These are phyloP conservation scores for Hypoxylon fuscum DNA, from an alignment of 495 filamentous ascomycete genomes.

Conservation along the genomic window DNA sequence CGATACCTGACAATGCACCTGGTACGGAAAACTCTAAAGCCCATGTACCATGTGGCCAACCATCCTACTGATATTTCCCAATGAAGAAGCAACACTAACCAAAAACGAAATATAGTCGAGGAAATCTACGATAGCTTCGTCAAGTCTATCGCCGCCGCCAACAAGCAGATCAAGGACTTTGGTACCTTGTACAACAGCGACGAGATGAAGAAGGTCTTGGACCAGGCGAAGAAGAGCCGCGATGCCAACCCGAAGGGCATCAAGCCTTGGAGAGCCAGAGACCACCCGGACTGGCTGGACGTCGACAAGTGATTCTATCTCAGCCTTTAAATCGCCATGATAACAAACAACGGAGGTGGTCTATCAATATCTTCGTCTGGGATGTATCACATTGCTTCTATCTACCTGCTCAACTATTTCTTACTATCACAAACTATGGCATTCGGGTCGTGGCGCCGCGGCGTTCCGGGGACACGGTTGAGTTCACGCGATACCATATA, in stretches of 20 bases:
- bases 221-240: conserved; percentile 54
- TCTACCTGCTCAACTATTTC: no score
- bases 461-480: no score
- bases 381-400: no score
- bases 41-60: conserved; percentile 37
- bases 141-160: conserved; percentile 48
- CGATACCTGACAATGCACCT: conserved; percentile 51
- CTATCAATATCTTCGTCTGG: no score
- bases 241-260: conserved; percentile 57
- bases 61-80: not conserved
- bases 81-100: conserved; percentile 5
- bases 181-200: conserved; percentile 47
- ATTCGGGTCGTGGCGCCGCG: no score
- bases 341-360: not conserved
- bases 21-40: conserved; percentile 9
- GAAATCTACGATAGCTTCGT: conserved; percentile 48
- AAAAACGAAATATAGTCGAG: conserved; percentile 46
- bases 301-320: conserved; percentile 22
- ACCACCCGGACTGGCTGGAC: conserved; percentile 60
- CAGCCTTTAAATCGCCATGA: not conserved
- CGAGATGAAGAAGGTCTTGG: conserved; percentile 52
- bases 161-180: conserved; percentile 56
- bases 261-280: conserved; percentile 57
- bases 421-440: no score
- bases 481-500: not conserved